phyloP scores from a whole-genome alignment of 345 rosid genomes.

The Geranium rotundifolium region DNA sequence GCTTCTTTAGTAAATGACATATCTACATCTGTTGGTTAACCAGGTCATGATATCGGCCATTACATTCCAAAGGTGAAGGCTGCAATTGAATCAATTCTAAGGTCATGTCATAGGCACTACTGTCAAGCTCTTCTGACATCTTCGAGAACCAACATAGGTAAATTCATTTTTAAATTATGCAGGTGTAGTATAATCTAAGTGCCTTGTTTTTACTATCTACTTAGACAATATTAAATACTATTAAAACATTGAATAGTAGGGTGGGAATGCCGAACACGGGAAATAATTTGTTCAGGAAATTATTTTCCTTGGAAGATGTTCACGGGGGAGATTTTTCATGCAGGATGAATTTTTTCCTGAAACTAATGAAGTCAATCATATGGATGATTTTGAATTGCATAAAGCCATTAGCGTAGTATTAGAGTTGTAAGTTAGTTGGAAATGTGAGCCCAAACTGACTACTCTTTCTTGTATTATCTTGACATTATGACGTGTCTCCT shows the following conservation, averaged over 20 bases:
- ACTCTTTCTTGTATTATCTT: not conserved
- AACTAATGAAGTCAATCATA: not conserved
- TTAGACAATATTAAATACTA: too few species aligned
- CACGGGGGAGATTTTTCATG: too few species aligned
- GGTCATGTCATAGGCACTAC: conserved; percentile 76
- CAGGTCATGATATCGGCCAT: conserved; percentile 81
- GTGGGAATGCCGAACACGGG: not conserved
- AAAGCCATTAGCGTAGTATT: not conserved
- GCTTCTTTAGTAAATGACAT: conserved; percentile 1
- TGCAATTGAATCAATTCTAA: conserved; percentile 87
- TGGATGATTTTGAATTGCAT: not conserved
- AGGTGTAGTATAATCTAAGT: not conserved
- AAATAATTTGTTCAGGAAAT: too few species aligned
- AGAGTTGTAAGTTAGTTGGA: not conserved
- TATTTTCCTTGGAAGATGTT: too few species aligned
- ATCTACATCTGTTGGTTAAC: conserved; percentile 18
- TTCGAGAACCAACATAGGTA: conserved; percentile 80
- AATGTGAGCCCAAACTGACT: not conserved
- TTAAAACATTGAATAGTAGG: too few species aligned
- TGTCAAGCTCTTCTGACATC: conserved; percentile 90
- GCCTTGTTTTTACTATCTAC: not conserved
- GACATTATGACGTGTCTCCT: not conserved
- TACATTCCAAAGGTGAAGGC: conserved; percentile 97
- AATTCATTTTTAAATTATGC: conserved; percentile 8
- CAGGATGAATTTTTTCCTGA: not conserved